Evolutionary conservation across 208 protist species (phyloP), one percentile per base, ranked within the genome.

Genomic region (Leishmania turanica): DNA sequence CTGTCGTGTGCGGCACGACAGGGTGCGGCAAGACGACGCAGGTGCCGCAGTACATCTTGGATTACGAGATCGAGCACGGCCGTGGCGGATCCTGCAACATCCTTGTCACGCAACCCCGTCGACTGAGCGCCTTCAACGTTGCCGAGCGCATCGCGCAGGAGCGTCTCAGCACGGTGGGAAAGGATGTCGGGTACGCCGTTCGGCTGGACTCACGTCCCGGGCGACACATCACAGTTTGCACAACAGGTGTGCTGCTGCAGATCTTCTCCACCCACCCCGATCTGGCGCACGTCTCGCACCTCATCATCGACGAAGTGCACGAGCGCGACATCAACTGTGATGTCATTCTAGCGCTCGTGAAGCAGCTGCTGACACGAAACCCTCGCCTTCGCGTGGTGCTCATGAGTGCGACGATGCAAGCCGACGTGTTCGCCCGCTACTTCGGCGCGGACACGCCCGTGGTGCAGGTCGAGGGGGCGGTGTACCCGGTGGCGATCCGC

Each of bases 231-330:
- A 96, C 88, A 2, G 90, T 99, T 9, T 99, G 99, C 90, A 99
- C 99, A 0, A 98, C 99, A 75, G 99, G 99, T 82, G 99, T 99
- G 80, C 84, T 99, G 27, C 89, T 99, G 37, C 95, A 99, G 84
- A 98, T 99, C 80, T 95, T 98, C 64, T 86, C 98, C 6, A 74
- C 91, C 19, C 95, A 99, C 85, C 90, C 96, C 9, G 69, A 90
- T 3, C 84, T 99, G 3, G 77, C 85, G 47, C 82, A 93, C 42
- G 98, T 99, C 81, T 95, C 90, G 64, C 92, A 99, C 58, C 93
- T 99, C 68, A 98, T 99, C 68, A 91, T 99, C 34, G 99, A 99
- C 87, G 99, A 99, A 87, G 99, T 99, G 0, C 99, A 99, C 86
- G 99, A 99, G 91, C 91, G 99, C 24, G 99, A 99, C 51, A 94